These are phyloP conservation scores for Trypanosoma theileri DNA, from an alignment of 208 protist genomes.

Conservation along the genomic window DNA sequence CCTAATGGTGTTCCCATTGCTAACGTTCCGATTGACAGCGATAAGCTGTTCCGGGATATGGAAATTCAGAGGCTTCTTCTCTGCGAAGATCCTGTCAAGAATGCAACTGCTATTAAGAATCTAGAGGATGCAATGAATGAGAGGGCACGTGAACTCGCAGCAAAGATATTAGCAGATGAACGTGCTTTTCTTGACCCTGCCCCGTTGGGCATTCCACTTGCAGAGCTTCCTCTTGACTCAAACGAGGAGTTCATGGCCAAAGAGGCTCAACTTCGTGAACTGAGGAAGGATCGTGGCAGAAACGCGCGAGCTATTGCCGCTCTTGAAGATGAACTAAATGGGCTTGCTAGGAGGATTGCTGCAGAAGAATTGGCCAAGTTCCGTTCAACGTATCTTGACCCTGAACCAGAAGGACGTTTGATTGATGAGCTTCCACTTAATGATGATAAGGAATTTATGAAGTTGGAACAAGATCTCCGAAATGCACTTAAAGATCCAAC, in stretches of 20 bases:
- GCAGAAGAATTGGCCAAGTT: conserved; percentile 43
- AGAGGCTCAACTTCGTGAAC: conserved; percentile 54
- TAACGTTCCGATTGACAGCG: conserved; percentile 35
- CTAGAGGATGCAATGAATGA: conserved; percentile 73
- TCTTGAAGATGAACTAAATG: conserved; percentile 49
- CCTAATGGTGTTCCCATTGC: conserved; percentile 51
- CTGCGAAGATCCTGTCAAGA: conserved; percentile 9
- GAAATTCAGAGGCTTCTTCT: conserved; percentile 15
- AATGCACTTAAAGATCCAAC: conserved; percentile 41
- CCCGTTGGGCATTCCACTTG: conserved; percentile 50
- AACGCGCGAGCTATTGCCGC: conserved; percentile 54
- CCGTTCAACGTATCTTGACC: conserved; percentile 59
- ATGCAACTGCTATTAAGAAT: conserved; percentile 11
- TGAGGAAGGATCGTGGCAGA: conserved; percentile 47
- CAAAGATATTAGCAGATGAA: conserved; percentile 59
- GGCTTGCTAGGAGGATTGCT: conserved; percentile 49
- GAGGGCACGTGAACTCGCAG: conserved; percentile 66
- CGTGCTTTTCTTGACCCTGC: conserved; percentile 53
- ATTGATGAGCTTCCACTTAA: conserved; percentile 54
- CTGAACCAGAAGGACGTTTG: conserved; percentile 55
- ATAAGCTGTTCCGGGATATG: conserved; percentile 33
- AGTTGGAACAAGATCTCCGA: conserved; percentile 59
- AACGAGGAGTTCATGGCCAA: conserved; percentile 54
- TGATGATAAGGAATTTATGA: conserved; percentile 60
- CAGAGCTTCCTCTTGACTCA: conserved; percentile 69